Evolutionary conservation across 23 red algal species (phyloP).

Genomic region (Gracilaria caudata): DNA sequence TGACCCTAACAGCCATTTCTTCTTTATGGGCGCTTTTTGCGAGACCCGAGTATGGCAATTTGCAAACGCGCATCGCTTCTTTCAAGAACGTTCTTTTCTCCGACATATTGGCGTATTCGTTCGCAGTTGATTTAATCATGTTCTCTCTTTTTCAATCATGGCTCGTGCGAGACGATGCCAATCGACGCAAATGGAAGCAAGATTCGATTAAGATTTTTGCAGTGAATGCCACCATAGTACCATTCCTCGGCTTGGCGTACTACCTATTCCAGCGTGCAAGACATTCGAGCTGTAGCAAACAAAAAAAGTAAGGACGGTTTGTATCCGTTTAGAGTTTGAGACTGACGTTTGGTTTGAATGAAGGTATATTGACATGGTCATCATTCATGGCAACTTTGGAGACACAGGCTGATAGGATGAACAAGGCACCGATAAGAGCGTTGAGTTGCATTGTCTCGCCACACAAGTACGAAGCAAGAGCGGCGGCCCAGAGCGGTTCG

Average conservation of each 20-base stretch:
- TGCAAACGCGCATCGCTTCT: slow-evolving; percentile 19
- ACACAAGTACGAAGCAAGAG: slow-evolving; percentile 65
- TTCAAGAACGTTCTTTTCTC: slow-evolving; percentile 15
- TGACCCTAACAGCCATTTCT: slow-evolving; percentile 19
- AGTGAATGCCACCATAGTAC: slow-evolving; percentile 7
- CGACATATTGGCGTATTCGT: slow-evolving; percentile 65
- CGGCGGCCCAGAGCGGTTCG: slow-evolving; percentile 86
- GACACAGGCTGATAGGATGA: slow-evolving; percentile 82
- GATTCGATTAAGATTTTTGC: background rate
- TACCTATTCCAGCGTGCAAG: slow-evolving; percentile 42
- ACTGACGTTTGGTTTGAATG: background rate
- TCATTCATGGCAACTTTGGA: slow-evolving; percentile 23
- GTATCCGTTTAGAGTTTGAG: background rate
- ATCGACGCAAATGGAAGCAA: slow-evolving; percentile 34
- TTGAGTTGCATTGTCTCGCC: slow-evolving; percentile 73
- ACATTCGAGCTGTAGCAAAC: background rate
- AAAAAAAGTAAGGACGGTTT: background rate
- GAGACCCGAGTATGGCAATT: slow-evolving; percentile 50
- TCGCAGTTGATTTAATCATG: slow-evolving; percentile 37
- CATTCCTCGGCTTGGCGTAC: slow-evolving; percentile 35
- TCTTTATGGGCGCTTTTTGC: slow-evolving; percentile 42
- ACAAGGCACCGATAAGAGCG: slow-evolving; percentile 49
- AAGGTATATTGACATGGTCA: background rate
- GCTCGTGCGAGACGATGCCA: slow-evolving; percentile 64
- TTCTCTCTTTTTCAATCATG: slow-evolving; percentile 59